Conservation (phyloP, 257 asterid genomes). For the Marsdenia floribunda region DNA sequence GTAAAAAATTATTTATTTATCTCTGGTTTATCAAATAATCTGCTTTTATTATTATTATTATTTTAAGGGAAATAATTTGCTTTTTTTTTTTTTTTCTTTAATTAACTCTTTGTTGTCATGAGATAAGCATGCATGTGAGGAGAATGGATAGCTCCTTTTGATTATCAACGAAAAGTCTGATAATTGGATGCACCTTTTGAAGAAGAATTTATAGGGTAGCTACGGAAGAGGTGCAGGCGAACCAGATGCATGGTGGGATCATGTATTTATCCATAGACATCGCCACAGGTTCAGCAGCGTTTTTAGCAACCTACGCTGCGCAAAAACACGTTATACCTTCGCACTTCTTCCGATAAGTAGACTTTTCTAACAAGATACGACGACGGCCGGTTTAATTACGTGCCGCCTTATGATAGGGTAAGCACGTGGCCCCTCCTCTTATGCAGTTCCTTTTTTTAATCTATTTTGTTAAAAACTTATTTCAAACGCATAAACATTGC, state of each 20-base stretch:
- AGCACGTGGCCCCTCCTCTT: background rate
- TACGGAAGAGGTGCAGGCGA: too few relatives aligned
- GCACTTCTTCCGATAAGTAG: background rate
- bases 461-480: too few relatives aligned
- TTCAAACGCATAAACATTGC: too few relatives aligned
- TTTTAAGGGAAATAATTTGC: too few relatives aligned
- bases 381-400: background rate
- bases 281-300: conserved; percentile 12
- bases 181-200: too few relatives aligned
- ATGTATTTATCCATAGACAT: background rate
- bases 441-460: too few relatives aligned
- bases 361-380: background rate
- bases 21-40: too few relatives aligned
- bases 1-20: too few relatives aligned
- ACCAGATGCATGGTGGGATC: background rate
- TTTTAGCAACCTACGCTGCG: background rate
- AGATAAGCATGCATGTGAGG: background rate
- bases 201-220: too few relatives aligned
- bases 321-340: background rate
- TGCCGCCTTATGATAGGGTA: background rate
- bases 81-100: too few relatives aligned
- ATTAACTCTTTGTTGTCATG: too few relatives aligned
- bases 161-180: background rate
- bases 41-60: too few relatives aligned
- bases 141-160: background rate